Evolutionary conservation across 495 filamentous ascomycete species (phyloP).

Genomic region (Pseudoneurospora amorphoporcata): DNA sequence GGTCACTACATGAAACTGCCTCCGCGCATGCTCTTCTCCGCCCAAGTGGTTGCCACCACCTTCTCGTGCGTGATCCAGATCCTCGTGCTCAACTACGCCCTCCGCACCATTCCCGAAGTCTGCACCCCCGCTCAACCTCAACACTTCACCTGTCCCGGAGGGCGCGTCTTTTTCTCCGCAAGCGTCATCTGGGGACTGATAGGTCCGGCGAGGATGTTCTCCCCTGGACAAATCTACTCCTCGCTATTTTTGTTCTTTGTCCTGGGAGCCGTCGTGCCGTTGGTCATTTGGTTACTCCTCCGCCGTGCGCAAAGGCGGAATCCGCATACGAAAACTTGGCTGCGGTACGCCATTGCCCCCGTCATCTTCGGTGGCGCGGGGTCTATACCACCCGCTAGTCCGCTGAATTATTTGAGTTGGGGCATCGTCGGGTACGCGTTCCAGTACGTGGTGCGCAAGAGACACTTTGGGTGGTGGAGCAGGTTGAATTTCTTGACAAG

Average conservation of each 20-base stretch:
- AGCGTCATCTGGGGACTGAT: slow-evolving; percentile 64
- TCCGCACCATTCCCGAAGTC: slow-evolving; percentile 48
- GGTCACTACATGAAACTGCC: slow-evolving; percentile 68
- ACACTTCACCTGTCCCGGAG: slow-evolving; percentile 60
- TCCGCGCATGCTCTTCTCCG: slow-evolving; percentile 56
- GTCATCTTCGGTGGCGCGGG: slow-evolving; percentile 59
- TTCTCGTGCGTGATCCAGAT: slow-evolving; percentile 59
- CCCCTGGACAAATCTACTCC: slow-evolving; percentile 57
- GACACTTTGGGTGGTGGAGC: slow-evolving; percentile 56
- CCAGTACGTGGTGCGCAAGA: slow-evolving; percentile 47
- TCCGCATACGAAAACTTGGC: slow-evolving; percentile 29
- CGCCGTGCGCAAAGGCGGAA: slow-evolving; percentile 36
- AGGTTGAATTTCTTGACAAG: slow-evolving; percentile 54
- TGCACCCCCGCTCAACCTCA: slow-evolving; percentile 51
- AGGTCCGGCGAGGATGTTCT: slow-evolving; percentile 56
- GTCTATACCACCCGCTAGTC: slow-evolving; percentile 54
- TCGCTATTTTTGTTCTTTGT: slow-evolving; percentile 55
- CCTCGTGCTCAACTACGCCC: slow-evolving; percentile 53
- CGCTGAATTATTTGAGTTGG: slow-evolving; percentile 61
- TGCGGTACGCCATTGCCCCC: slow-evolving; percentile 52
- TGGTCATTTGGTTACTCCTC: slow-evolving; percentile 41
- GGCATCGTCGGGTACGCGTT: slow-evolving; percentile 56
- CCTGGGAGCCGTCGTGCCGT: slow-evolving; percentile 45
- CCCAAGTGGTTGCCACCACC: slow-evolving; percentile 56
- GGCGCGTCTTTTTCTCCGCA: slow-evolving; percentile 55